Evolutionary conservation across 2,329 filamentous ascomycete genomes (phyloP), one percentile per base, ranked within the genome.

Genomic region (Lachnellula subtilissima): DNA sequence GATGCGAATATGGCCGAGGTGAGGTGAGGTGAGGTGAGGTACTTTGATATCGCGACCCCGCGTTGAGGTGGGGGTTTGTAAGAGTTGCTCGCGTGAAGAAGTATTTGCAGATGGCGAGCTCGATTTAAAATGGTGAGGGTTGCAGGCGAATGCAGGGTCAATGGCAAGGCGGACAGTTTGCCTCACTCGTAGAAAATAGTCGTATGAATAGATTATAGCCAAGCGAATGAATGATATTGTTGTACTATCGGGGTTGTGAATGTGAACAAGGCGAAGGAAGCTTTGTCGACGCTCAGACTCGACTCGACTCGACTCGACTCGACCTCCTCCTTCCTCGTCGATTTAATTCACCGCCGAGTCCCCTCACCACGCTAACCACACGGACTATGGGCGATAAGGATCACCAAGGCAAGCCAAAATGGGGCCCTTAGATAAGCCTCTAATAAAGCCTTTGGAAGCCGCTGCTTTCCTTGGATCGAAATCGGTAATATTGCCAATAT

Each of bases 21-120:
- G 28, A 28, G 28, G 28, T 28, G 7, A 8, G 8, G 28, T 28
- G 7, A 8, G 28, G 28, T 28, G 28, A 28, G 42, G 52, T 50
- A 46, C 42, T 23, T 28, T 50, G 28, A 35, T 51, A 47, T 61
- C 48, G 57, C 52, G 53, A 65, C 63, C 63, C 61, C 63, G 61
- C 63, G 49, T 60, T 56, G 59, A 61, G 56, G 60, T 63, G 61
- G 62, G 62, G 62, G 61, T 58, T 53, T 52, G 15, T 45, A 17
- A 52, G 51, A 19, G 56, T 51, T 59, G 28, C 28, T 28, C 57
- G 60, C 55, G 57, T 56, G 46, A 32, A 48, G 57, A 47, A 39
- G 14, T 15, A 17, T 9, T 48, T 35, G 42, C n/a, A n/a, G 50
- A 5, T 25, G 8, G 48, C 32, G 14, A 32, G 37, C 35, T n/a